phyloP scores from a whole-genome alignment of 2,329 filamentous ascomycete species.

The Chaetomium olivaceum region DNA sequence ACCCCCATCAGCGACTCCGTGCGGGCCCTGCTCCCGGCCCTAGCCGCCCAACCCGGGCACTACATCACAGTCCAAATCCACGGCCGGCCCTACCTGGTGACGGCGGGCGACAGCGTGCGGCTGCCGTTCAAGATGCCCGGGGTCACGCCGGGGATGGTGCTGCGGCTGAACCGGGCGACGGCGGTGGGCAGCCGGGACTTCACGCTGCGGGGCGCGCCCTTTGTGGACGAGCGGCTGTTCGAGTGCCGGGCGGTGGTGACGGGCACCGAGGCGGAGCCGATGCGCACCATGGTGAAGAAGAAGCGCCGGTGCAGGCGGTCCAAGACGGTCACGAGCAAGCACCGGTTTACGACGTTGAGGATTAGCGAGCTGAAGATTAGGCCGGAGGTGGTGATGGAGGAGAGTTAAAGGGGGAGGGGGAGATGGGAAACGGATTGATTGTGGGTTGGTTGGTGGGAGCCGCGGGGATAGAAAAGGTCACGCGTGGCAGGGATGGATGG shows the following conservation, averaged over 20 bases:
- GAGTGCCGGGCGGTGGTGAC: slow-evolving; percentile 83
- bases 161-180: slow-evolving; percentile 84
- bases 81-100: slow-evolving; percentile 76
- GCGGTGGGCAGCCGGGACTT: slow-evolving; percentile 85
- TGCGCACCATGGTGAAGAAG: slow-evolving; percentile 77
- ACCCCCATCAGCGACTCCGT: slow-evolving; percentile 55
- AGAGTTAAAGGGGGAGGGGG: not conserved
- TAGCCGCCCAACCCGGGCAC: slow-evolving; percentile 71
- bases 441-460: no score
- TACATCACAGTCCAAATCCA: slow-evolving; percentile 82
- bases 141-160: slow-evolving; percentile 76
- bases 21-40: slow-evolving; percentile 64
- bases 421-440: no score
- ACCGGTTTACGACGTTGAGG: slow-evolving; percentile 80
- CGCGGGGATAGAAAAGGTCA: no score
- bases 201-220: slow-evolving; percentile 80
- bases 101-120: slow-evolving; percentile 70
- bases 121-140: slow-evolving; percentile 78
- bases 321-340: slow-evolving; percentile 83
- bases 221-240: slow-evolving; percentile 79
- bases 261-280: slow-evolving; percentile 77
- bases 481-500: no score
- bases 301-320: slow-evolving; percentile 74
- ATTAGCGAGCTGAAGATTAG: slow-evolving; percentile 78
- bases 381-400: slow-evolving; percentile 12